Evolutionary conservation across 805 yeast genomes (phyloP).

Genomic region (Saccharomyces paradoxus): DNA sequence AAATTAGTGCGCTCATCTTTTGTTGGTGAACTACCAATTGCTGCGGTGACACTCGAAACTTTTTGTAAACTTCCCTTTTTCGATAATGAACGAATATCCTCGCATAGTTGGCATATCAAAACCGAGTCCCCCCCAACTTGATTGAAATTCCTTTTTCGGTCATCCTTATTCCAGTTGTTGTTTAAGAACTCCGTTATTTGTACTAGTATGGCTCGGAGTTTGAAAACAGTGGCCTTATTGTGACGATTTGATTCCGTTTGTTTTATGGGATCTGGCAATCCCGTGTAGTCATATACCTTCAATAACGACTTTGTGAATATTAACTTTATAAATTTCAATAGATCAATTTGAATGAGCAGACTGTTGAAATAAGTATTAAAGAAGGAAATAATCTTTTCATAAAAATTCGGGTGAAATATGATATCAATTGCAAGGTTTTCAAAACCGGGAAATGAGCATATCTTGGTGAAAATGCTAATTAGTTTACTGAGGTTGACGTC

Average conservation of each 20-base stretch:
- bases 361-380: conserved; percentile 26
- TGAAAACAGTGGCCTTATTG: neutral
- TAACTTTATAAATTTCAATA: conserved; percentile 26
- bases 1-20: neutral
- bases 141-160: conserved; percentile 2
- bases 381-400: conserved; percentile 14
- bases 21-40: neutral
- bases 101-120: conserved; percentile 27
- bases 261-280: neutral
- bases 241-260: neutral
- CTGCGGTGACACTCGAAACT: neutral
- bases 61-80: neutral
- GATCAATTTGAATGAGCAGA: conserved; percentile 29
- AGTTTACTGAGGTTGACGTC: conserved; percentile 23
- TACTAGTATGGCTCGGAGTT: conserved; percentile 1
- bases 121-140: conserved; percentile 31
- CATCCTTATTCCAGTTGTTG: conserved; percentile 19
- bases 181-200: conserved; percentile 12
- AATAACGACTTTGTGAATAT: conserved; percentile 20
- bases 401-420: conserved; percentile 12
- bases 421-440: conserved; percentile 13
- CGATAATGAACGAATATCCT: conserved; percentile 15
- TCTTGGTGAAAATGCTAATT: conserved; percentile 18
- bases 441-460: conserved; percentile 21
- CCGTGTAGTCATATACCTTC: neutral